phyloP scores from a whole-genome alignment of 2,329 filamentous ascomycete species.

The Fusarium clavum region DNA sequence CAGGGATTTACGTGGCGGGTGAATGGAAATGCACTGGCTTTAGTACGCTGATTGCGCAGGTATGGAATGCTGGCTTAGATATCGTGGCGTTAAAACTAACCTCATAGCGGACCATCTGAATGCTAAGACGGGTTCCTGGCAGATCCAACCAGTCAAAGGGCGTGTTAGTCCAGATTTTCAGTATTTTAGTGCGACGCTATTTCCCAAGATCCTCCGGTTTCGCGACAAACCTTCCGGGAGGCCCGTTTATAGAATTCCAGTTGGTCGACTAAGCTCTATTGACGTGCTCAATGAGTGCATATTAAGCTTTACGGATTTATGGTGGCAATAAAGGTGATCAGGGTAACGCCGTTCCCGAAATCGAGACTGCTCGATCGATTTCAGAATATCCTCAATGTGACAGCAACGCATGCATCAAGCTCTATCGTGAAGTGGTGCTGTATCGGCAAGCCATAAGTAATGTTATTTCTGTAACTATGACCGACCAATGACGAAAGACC shows the following conservation, averaged over 20 bases:
- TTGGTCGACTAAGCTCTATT: not conserved
- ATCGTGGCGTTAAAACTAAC: not conserved
- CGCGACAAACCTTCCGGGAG: not conserved
- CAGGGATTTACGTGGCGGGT: not conserved
- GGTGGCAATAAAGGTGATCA: not conserved
- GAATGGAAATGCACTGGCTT: not conserved
- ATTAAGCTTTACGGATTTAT: not conserved
- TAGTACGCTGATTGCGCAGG: not conserved
- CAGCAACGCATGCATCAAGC: not conserved
- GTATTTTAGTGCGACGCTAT: not conserved
- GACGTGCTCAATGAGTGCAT: not conserved
- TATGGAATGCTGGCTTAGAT: not conserved
- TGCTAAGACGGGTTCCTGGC: not conserved
- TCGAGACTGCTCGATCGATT: not conserved
- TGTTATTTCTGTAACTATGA: not conserved
- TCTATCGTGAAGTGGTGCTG: not conserved
- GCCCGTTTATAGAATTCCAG: not conserved
- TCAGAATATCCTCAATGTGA: not conserved
- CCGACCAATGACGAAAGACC: rapidly evolving
- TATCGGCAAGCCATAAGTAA: not conserved
- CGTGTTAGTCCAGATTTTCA: not conserved
- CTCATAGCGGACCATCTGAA: not conserved
- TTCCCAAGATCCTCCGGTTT: not conserved
- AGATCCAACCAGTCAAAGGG: not conserved
- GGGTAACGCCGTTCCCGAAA: not conserved